Percentiles rank a stretch among this genome's conserved stretches.
Evolutionary conservation across 2,329 filamentous ascomycete species (phyloP).

Genomic region (Cladosporium oxysporum): DNA sequence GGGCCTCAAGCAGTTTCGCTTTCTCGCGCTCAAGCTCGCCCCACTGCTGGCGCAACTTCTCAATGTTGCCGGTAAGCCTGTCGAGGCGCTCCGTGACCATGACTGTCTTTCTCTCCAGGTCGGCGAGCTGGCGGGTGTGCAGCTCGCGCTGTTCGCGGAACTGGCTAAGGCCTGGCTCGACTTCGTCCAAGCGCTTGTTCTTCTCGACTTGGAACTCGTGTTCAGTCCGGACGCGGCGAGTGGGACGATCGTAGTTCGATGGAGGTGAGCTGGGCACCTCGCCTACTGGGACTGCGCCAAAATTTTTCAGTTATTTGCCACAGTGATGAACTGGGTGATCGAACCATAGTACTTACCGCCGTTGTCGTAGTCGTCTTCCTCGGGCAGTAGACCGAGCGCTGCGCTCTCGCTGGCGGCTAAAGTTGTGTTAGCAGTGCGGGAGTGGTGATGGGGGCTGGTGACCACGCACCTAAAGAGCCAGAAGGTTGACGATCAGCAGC

Average conservation of each 20-base stretch:
- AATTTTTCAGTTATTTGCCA: background rate
- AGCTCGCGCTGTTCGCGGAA: slow-evolving; percentile 7
- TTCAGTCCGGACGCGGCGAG: background rate
- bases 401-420: background rate
- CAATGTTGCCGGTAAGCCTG: background rate
- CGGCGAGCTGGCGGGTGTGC: background rate
- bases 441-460: background rate
- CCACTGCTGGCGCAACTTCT: slow-evolving; percentile 11
- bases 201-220: background rate
- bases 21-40: slow-evolving; percentile 13
- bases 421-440: background rate
- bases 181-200: slow-evolving; percentile 2
- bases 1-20: background rate
- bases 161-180: background rate
- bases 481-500: background rate
- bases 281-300: background rate
- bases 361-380: background rate
- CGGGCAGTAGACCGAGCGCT: background rate
- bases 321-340: background rate
- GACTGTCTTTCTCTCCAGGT: background rate
- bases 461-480: background rate
- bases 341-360: background rate
- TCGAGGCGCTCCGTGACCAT: slow-evolving; percentile 14
- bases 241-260: background rate
- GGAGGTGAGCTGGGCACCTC: background rate